A percentile compares a stretch with the other conserved stretches of the same genome.
Evolutionary conservation across 2,329 filamentous ascomycete species (phyloP).

Genomic region (Phialophora macrospora): DNA sequence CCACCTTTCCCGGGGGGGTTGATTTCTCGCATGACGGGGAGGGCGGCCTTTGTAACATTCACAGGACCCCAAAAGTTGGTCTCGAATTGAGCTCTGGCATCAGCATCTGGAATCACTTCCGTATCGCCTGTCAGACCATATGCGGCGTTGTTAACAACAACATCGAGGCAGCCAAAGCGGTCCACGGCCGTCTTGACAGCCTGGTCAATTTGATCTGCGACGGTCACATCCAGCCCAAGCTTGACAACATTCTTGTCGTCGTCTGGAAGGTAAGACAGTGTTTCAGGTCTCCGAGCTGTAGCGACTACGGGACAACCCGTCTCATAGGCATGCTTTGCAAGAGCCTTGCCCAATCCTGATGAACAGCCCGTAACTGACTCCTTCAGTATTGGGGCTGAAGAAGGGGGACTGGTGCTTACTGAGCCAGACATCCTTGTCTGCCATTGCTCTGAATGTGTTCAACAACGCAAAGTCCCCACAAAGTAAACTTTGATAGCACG

Average conservation of each 20-base stretch:
- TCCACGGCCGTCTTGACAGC: constrained; percentile 44
- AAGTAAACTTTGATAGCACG: neutral
- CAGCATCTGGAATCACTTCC: constrained; percentile 15
- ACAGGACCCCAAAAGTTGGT: constrained; percentile 64
- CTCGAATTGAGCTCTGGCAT: constrained; percentile 43
- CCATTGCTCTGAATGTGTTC: neutral
- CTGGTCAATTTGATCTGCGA: constrained; percentile 43
- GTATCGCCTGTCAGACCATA: constrained; percentile 21
- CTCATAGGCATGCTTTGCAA: constrained; percentile 15
- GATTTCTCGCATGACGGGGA: constrained; percentile 37
- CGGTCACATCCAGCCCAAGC: constrained; percentile 49
- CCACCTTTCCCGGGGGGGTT: constrained; percentile 31
- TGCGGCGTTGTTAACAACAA: constrained; percentile 39
- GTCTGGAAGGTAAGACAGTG: constrained; percentile 19
- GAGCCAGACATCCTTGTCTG: constrained; percentile 20
- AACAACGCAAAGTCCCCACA: neutral
- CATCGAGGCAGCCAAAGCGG: constrained; percentile 40
- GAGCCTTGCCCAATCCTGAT: constrained; percentile 12
- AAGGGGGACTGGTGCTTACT: constrained; percentile 7
- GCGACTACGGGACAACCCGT: constrained; percentile 11
- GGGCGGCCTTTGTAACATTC: constrained; percentile 51
- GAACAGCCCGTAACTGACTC: constrained; percentile 19
- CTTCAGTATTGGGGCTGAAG: neutral
- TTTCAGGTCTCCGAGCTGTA: constrained; percentile 16
- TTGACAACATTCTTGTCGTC: constrained; percentile 5